Conservation (phyloP, 208 protist species). For the Acanthamoeba castellanii region DNA sequence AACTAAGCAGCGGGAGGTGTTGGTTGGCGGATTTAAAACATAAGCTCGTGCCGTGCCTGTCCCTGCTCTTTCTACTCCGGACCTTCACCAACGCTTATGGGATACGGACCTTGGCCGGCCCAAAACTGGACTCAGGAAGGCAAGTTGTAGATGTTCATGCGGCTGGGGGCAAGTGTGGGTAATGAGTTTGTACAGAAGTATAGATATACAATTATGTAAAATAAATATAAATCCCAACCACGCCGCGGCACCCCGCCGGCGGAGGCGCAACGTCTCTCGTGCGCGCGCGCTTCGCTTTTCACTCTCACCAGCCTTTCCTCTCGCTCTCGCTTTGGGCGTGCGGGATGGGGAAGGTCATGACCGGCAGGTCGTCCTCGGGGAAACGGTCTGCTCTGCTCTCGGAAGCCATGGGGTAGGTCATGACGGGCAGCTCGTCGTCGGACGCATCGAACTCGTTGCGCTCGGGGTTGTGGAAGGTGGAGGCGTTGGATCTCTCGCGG, state of each 20-base stretch:
- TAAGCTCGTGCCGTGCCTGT: background rate
- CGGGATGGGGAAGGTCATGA: background rate
- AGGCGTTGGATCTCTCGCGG: background rate
- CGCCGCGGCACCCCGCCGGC: too few species aligned
- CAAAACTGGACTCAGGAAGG: background rate
- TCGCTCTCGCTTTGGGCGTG: background rate
- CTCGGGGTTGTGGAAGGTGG: background rate
- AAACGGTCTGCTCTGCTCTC: background rate
- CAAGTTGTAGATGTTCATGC: too few species aligned
- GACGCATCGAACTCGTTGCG: background rate
- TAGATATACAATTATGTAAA: background rate
- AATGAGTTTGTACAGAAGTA: background rate
- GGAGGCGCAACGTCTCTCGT: too few species aligned
- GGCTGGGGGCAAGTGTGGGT: background rate
- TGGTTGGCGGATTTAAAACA: slow-evolving; percentile 42
- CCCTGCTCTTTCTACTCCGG: background rate
- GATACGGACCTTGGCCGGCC: background rate
- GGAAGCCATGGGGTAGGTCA: background rate
- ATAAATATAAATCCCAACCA: background rate
- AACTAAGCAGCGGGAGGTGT: slow-evolving; percentile 4
- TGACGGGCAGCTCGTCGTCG: background rate
- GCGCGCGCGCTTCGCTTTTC: background rate
- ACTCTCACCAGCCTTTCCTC: background rate
- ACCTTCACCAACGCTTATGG: background rate
- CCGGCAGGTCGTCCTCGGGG: background rate